Evolutionary conservation across 257 asterid genomes (phyloP).

Genomic region (Nicotiana obtusifolia): DNA sequence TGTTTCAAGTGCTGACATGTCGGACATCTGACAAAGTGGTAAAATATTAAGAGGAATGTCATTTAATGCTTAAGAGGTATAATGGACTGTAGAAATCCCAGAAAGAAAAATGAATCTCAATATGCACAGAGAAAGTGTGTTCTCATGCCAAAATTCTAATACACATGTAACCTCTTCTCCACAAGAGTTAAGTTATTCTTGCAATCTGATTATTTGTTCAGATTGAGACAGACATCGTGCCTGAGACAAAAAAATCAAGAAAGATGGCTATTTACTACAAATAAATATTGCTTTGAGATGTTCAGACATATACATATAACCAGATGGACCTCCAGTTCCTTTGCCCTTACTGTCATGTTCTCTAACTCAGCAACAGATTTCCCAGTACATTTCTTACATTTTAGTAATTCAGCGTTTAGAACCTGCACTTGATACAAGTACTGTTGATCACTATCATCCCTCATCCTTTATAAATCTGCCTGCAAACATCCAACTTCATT

Average conservation of each 20-base stretch:
- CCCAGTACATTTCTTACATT: slow-evolving; percentile 57
- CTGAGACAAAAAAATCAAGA: slow-evolving; percentile 32
- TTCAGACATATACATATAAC: background rate
- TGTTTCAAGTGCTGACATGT: slow-evolving; percentile 56
- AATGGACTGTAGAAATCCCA: background rate
- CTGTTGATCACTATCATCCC: slow-evolving; percentile 79
- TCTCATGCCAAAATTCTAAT: background rate
- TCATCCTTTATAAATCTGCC: slow-evolving; percentile 65
- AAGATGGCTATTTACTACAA: background rate
- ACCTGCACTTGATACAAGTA: slow-evolving; percentile 44
- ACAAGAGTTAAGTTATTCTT: slow-evolving; percentile 67
- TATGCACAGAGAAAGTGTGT: background rate
- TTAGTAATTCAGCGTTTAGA: slow-evolving; percentile 48
- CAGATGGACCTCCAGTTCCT: slow-evolving; percentile 59
- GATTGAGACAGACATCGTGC: slow-evolving; percentile 58
- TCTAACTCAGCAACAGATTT: slow-evolving; percentile 51
- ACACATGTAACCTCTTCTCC: slow-evolving; percentile 64
- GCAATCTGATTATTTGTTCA: slow-evolving; percentile 56
- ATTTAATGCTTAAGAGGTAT: background rate
- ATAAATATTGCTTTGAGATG: background rate
- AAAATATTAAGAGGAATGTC: background rate
- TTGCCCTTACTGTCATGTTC: slow-evolving; percentile 38
- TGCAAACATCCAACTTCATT: slow-evolving; percentile 67
- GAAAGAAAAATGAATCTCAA: background rate
- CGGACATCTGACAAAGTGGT: slow-evolving; percentile 46